A percentile compares a stretch with the other conserved stretches of the same genome.
Evolutionary conservation across 176 grass and related monocot genomes (phyloP).

Genomic region (Chloris gayana): DNA sequence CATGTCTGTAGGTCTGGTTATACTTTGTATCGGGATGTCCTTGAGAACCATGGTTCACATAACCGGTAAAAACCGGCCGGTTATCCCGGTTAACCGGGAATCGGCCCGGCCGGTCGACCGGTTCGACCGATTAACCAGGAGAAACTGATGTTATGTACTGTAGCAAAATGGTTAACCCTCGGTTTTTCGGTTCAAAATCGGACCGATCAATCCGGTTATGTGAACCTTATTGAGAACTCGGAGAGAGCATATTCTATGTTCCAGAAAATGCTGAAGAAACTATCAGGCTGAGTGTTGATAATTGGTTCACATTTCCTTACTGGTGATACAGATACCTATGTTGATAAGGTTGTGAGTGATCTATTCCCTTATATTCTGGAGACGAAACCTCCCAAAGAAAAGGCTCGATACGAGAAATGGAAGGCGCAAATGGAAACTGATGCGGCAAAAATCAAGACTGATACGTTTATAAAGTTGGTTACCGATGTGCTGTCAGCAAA

Average conservation of each 20-base stretch:
- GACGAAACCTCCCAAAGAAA: constrained; percentile 69
- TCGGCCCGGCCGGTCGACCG: no score
- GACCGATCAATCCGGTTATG: no score
- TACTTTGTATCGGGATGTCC: constrained; percentile 82
- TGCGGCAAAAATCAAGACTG: constrained; percentile 31
- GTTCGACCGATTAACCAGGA: no score
- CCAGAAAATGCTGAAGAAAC: constrained; percentile 73
- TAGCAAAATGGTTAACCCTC: no score
- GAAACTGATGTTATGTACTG: no score
- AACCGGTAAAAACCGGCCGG: no score
- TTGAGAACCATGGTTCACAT: no score
- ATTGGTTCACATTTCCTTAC: constrained; percentile 73
- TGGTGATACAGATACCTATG: constrained; percentile 40
- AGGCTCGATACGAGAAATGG: constrained; percentile 59
- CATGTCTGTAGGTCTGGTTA: constrained; percentile 55
- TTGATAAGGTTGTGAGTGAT: constrained; percentile 49
- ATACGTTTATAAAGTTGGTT: constrained; percentile 48
- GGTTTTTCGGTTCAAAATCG: no score
- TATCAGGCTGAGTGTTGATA: constrained; percentile 70
- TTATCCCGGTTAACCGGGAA: no score
- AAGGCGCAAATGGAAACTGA: constrained; percentile 76
- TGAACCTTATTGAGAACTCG: constrained; percentile 63
- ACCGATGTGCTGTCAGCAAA: constrained; percentile 61
- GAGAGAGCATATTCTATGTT: constrained; percentile 54
- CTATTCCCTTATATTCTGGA: constrained; percentile 82